phyloP scores from a whole-genome alignment of 2,329 filamentous ascomycete species.

The Sclerotinia subarctica region DNA sequence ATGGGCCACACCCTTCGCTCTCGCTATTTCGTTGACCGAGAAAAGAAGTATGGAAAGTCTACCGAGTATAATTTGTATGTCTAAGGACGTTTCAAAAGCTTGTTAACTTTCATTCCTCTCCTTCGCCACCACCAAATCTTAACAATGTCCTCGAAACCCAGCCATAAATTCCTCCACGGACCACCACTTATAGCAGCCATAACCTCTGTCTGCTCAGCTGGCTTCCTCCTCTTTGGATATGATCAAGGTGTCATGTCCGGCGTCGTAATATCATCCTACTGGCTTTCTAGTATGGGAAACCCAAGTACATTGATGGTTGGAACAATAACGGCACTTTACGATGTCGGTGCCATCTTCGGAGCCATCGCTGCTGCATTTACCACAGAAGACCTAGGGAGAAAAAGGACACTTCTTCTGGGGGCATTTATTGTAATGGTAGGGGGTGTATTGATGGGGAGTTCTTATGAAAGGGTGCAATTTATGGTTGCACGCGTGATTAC shows the following conservation, averaged over 20 bases:
- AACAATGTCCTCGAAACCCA: neutral
- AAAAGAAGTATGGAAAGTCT: neutral
- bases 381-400: neutral
- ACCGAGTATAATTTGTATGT: neutral
- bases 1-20: neutral
- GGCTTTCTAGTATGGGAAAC: constrained; percentile 4
- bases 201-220: constrained; percentile 64
- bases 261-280: constrained; percentile 43
- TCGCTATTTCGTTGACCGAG: neutral
- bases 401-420: neutral
- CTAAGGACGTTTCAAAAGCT: neutral
- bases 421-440: neutral
- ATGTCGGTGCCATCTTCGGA: neutral
- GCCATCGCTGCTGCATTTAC: constrained; percentile 8
- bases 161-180: neutral
- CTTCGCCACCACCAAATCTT: neutral
- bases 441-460: neutral
- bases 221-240: constrained; percentile 82
- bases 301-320: constrained; percentile 10
- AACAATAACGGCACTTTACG: neutral
- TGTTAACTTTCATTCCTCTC: too few species aligned
- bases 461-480: neutral
- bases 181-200: constrained; percentile 46
- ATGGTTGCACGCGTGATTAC: neutral
- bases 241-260: constrained; percentile 82